Conservation (phyloP, 1,284 basidiomycete species). For the Microbotryomycetes sp. region DNA sequence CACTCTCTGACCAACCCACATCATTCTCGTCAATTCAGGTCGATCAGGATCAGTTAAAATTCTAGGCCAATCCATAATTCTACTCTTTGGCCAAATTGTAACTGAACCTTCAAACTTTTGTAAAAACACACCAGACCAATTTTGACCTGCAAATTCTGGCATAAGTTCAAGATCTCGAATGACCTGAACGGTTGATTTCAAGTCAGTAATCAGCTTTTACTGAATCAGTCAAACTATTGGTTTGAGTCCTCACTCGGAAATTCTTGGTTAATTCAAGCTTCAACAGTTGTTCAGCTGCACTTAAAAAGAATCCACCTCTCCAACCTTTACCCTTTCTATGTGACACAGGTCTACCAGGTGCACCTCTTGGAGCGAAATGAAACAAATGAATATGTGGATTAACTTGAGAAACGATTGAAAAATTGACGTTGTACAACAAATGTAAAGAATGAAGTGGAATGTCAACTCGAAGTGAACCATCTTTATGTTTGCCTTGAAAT, state of each 20-base stretch:
- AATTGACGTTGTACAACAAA: constrained; percentile 62
- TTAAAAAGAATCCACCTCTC: constrained; percentile 88
- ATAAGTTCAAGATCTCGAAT: constrained; percentile 88
- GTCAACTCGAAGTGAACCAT: constrained; percentile 84
- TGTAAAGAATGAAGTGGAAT: constrained; percentile 64
- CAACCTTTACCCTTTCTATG: constrained; percentile 90
- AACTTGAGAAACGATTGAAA: constrained; percentile 90
- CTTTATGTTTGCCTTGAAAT: constrained; percentile 45
- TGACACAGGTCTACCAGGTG: constrained; percentile 86
- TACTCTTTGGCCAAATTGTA: constrained; percentile 75
- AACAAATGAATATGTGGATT: constrained; percentile 99
- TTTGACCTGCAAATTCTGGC: constrained; percentile 80
- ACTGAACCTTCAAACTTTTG: constrained; percentile 68
- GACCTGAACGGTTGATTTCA: constrained; percentile 48
- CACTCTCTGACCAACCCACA: constrained; percentile 77
- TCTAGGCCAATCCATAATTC: constrained; percentile 69
- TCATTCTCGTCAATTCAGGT: constrained; percentile 70
- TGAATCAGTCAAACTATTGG: neutral
- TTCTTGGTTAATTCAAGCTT: constrained; percentile 93
- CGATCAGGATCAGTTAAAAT: constrained; percentile 61
- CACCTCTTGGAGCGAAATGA: constrained; percentile 90
- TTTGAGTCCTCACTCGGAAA: constrained; percentile 70
- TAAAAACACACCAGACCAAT: constrained; percentile 90
- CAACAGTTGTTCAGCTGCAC: constrained; percentile 61
- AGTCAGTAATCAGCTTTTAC: neutral